Base-by-base conservation (phyloP, 176 grass and related monocot species). In the Miscanthus lutarioriparius region DNA sequence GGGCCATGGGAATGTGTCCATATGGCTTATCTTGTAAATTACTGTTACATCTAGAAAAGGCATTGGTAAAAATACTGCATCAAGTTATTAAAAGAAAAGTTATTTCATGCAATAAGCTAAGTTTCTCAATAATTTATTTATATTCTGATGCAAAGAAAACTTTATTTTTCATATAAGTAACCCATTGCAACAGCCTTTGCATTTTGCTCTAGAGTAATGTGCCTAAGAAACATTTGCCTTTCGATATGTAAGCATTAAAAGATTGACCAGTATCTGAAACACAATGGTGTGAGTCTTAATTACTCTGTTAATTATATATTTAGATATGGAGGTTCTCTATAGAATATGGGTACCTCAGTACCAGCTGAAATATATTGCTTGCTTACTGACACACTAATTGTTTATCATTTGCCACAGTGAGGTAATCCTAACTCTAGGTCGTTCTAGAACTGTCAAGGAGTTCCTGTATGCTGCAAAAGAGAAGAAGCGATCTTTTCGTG, bases 361-460 rank as follows among this genome's bases (percentile, higher is more conserved):
- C 11, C 7, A 66, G 76, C 14, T 47, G 28, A 86, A 74, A 58
- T 25, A 76, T 83, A 64, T 30, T 30, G 6, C 49, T 81, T 45
- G 20, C 17, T 83, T 67, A 20, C 59, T 71, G 9, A 43, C 63
- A 83, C 75, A 33, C 39, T 80, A 53, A 39, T 80, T 26, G 13
- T 26, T 88, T 84, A 26, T 78, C 84, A 16, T 75, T 86, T 80
- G 38, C 38, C n/a, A 78, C 81, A 99, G 93, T 89, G 96, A 99
- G 90, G 96, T 99, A 62, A 99, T 99, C 81, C 85, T 99, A 80
- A 99, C 96, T 88, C 85, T 99, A 78, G 96, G 96, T 23, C 86
- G 90, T 79, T 99, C 96, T 41, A 99, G 86, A 85, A 96, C 96
- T 10, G 96, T 99, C 13, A 99, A 99, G 88, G 96, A 96, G 70